phyloP scores from a whole-genome alignment of 2,329 filamentous ascomycete genomes.

The Taxawa tesnikishii region DNA sequence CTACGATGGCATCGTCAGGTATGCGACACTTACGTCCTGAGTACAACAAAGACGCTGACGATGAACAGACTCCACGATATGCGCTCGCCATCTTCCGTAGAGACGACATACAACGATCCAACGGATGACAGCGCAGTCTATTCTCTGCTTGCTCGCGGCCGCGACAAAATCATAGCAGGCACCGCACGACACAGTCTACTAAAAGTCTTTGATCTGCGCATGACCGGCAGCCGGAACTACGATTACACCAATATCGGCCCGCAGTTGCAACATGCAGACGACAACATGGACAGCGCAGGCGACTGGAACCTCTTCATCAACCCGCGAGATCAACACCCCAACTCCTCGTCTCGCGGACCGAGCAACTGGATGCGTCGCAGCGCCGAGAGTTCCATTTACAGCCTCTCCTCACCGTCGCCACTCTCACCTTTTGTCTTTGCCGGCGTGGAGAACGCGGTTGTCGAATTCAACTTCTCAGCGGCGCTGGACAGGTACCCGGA shows the following conservation, averaged over 20 bases:
- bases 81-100: constrained; percentile 37
- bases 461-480: constrained; percentile 31
- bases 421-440: constrained; percentile 33
- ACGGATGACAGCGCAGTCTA: constrained; percentile 48
- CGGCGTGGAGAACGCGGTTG: constrained; percentile 32
- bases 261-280: background rate
- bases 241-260: constrained; percentile 11
- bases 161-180: constrained; percentile 45
- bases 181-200: constrained; percentile 44
- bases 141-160: constrained; percentile 43
- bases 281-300: background rate
- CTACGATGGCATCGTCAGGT: constrained; percentile 40
- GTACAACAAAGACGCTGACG: background rate
- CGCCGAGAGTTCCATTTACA: constrained; percentile 33
- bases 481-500: constrained; percentile 31
- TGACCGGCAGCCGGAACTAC: constrained; percentile 30
- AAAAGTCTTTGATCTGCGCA: constrained; percentile 51
- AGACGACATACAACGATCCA: constrained; percentile 32
- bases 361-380: constrained; percentile 13
- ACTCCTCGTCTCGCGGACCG: constrained; percentile 12
- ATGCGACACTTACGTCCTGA: background rate
- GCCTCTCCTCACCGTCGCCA: constrained; percentile 31
- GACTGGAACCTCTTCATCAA: constrained; percentile 36
- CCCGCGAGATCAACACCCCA: constrained; percentile 15
- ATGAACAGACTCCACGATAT: constrained; percentile 44